These are phyloP conservation scores for Diutina pseudorugosa DNA, from an alignment of 1,139 yeast genomes.

Conservation along the genomic window DNA sequence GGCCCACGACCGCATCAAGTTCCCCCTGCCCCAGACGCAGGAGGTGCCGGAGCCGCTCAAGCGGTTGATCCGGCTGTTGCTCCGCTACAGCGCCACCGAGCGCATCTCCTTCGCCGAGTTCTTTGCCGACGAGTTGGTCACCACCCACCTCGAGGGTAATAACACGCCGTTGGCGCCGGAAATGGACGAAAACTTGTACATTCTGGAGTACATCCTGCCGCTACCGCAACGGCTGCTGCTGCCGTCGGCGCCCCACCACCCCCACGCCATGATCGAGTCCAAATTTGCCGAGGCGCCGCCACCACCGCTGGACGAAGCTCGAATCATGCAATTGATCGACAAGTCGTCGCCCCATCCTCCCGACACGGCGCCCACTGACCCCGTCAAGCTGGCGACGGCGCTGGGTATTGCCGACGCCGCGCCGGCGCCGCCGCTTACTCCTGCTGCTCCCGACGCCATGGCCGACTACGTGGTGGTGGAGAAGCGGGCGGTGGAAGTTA, in stretches of 20 bases:
- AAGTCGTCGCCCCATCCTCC: neutral
- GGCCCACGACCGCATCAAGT: slow-evolving; percentile 62
- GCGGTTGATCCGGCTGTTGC: slow-evolving; percentile 56
- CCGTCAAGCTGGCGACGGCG: neutral
- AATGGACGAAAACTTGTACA: slow-evolving; percentile 67
- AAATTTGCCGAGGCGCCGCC: neutral
- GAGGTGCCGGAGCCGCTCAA: slow-evolving; percentile 54
- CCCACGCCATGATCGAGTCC: neutral
- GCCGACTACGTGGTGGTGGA: slow-evolving; percentile 86
- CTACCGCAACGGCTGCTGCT: slow-evolving; percentile 9
- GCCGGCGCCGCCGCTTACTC: neutral
- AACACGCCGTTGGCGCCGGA: slow-evolving; percentile 51
- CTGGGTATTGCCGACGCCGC: neutral
- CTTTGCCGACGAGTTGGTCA: slow-evolving; percentile 51
- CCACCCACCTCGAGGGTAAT: slow-evolving; percentile 26
- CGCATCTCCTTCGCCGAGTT: slow-evolving; percentile 83
- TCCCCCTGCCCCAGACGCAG: slow-evolving; percentile 42
- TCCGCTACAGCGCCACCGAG: slow-evolving; percentile 77
- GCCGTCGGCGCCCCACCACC: slow-evolving; percentile 11
- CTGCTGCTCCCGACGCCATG: slow-evolving; percentile 13
- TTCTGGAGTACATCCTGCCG: slow-evolving; percentile 61
- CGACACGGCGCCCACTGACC: neutral
- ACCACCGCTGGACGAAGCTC: neutral
- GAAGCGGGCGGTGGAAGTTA: slow-evolving; percentile 87
- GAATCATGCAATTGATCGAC: slow-evolving; percentile 1